These are phyloP conservation scores for Manihot esculenta DNA, from an alignment of 441 rosid genomes.

Conservation along the genomic window DNA sequence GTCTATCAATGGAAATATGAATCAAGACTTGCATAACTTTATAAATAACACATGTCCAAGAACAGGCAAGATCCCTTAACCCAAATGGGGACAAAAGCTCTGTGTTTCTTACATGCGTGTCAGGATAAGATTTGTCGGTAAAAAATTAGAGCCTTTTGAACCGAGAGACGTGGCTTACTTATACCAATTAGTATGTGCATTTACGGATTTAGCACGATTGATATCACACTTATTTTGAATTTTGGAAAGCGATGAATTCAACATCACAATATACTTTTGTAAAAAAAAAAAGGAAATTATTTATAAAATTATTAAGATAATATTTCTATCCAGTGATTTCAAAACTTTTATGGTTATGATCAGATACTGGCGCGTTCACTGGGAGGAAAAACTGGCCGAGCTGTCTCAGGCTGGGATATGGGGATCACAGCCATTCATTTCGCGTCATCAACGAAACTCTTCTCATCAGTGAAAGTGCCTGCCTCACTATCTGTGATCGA, in stretches of 20 bases:
- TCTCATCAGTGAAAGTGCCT: conserved; percentile 43
- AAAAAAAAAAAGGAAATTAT: too few relatives aligned
- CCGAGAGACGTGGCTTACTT: conserved; percentile 4
- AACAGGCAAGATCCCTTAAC: not conserved
- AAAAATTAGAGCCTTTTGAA: not conserved
- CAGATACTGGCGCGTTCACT: conserved; percentile 58
- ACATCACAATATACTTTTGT: too few relatives aligned
- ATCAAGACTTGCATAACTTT: not conserved
- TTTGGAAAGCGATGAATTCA: too few relatives aligned
- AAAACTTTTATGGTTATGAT: conserved; percentile 2
- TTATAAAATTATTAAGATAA: too few relatives aligned
- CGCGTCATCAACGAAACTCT: conserved; percentile 35
- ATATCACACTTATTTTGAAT: too few relatives aligned
- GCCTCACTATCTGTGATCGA: conserved; percentile 44
- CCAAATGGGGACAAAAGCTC: not conserved
- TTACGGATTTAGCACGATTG: too few relatives aligned
- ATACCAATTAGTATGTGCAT: too few relatives aligned
- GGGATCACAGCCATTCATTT: conserved; percentile 48
- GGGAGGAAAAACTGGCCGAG: conserved; percentile 57
- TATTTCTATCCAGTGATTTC: too few relatives aligned
- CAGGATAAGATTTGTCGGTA: conserved; percentile 22
- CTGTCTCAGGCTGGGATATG: conserved; percentile 61
- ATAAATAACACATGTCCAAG: not conserved
- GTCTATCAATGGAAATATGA: not conserved
- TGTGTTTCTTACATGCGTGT: not conserved